A percentile compares a stretch with the other conserved stretches of the same genome.
These are phyloP conservation scores for Lachnellula arida DNA, from an alignment of 2,329 filamentous ascomycete species.

Conservation along the genomic window DNA sequence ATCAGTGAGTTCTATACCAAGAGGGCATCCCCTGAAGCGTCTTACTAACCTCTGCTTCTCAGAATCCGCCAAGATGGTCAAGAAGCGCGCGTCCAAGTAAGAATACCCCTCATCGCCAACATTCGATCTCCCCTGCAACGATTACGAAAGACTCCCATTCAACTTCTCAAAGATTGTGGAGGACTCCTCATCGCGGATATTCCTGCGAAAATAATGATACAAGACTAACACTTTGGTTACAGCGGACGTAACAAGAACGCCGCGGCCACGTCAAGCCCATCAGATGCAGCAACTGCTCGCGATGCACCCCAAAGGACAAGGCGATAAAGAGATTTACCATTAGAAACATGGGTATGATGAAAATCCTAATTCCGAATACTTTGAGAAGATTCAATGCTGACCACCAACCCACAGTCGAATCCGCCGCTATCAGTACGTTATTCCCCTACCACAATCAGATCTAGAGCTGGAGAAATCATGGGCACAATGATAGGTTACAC, in stretches of 20 bases:
- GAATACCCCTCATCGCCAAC: conserved; percentile 26
- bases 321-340: conserved; percentile 99
- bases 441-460: conserved; percentile 3
- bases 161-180: no score
- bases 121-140: background rate
- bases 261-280: conserved; percentile 99
- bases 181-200: background rate
- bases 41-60: conserved; percentile 10
- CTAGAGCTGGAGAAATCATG: background rate
- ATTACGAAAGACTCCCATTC: no score
- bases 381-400: no score
- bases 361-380: conserved; percentile 60
- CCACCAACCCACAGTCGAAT: conserved; percentile 61
- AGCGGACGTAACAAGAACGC: conserved; percentile 99
- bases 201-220: background rate
- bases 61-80: conserved; percentile 63
- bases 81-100: conserved; percentile 68
- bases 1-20: conserved; percentile 13
- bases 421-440: conserved; percentile 95
- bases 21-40: background rate
- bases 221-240: conserved; percentile 23
- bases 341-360: conserved; percentile 68
- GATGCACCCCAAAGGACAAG: conserved; percentile 82
- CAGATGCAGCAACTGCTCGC: conserved; percentile 82
- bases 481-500: background rate